phyloP scores from a whole-genome alignment of 2,329 filamentous ascomycete genomes.

The Zarea fungicola region DNA sequence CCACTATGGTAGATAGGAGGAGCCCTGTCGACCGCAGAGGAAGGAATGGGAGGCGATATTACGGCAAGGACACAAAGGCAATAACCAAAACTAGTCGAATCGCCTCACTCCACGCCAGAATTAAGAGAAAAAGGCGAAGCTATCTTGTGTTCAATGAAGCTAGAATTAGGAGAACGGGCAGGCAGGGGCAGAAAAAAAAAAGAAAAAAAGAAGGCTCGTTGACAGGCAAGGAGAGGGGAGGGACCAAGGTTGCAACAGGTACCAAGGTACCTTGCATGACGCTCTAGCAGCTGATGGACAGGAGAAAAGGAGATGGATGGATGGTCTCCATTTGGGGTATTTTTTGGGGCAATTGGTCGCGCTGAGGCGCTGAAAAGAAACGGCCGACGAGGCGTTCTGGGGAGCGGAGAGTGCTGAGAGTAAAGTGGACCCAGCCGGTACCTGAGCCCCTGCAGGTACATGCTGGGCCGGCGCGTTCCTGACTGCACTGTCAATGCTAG shows the following conservation, averaged over 20 bases:
- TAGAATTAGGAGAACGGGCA: no score
- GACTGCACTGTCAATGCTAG: background rate
- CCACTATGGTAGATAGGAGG: no score
- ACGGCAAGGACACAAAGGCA: no score
- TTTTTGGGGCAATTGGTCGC: background rate
- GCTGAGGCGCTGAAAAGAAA: no score
- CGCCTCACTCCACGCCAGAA: no score
- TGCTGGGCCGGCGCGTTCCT: background rate
- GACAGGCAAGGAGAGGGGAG: background rate
- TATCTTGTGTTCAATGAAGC: no score
- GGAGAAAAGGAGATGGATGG: conserved; percentile 1
- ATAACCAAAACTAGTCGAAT: no score
- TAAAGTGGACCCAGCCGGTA: background rate
- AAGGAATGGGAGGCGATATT: no score
- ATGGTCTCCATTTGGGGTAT: background rate
- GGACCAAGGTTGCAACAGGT: background rate
- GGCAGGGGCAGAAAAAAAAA: background rate
- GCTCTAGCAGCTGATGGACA: background rate
- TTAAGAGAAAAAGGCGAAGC: no score
- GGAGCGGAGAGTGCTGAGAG: background rate
- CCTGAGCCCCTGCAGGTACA: background rate
- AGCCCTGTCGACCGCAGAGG: no score
- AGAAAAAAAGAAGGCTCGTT: background rate
- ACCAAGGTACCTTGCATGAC: background rate
- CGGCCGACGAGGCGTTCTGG: no score